A percentile compares a stretch with the other conserved stretches of the same genome.
These are phyloP conservation scores for Hawksworthiomyces lignivorus DNA, from an alignment of 2,329 filamentous ascomycete species.

Conservation along the genomic window DNA sequence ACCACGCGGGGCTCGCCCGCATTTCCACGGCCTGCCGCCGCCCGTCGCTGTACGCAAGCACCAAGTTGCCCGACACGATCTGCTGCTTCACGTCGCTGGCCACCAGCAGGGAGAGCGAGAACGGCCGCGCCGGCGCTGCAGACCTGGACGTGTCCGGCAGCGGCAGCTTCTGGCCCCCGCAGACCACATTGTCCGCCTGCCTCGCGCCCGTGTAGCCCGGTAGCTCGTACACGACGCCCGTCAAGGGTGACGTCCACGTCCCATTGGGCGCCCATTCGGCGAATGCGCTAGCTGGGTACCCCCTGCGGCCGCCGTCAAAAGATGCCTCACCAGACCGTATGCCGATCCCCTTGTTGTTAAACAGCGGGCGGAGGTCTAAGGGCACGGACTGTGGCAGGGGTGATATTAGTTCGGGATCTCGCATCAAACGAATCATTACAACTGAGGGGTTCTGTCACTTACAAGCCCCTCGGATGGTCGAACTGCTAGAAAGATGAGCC, in stretches of 20 bases:
- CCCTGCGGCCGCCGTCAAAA: conserved; percentile 35
- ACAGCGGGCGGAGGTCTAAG: conserved; percentile 26
- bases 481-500: too few species aligned
- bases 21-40: conserved; percentile 21
- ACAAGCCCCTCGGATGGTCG: too few species aligned
- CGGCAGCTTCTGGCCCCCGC: conserved; percentile 26
- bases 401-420: too few species aligned
- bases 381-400: conserved; percentile 21
- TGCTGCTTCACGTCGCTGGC: conserved; percentile 29
- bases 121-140: neutral
- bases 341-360: conserved; percentile 42
- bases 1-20: conserved; percentile 1
- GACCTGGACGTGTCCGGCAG: conserved; percentile 3
- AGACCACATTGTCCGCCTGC: conserved; percentile 34
- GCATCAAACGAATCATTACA: too few species aligned
- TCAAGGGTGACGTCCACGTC: conserved; percentile 16
- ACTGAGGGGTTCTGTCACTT: too few species aligned
- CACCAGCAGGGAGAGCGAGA: conserved; percentile 11
- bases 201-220: conserved; percentile 30
- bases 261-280: neutral
- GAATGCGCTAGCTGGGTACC: conserved; percentile 26
- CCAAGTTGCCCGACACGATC: conserved; percentile 32
- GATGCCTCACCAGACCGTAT: conserved; percentile 34
- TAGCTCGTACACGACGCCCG: conserved; percentile 34
- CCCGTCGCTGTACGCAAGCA: conserved; percentile 27